Conservation (phyloP, 345 rosid genomes). For the thale cress (Arabidopsis thaliana) region TAIR10.1 NC_003074.8:5338001-5338500, state of each 20-base stretch:
- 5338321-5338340: slow-evolving; percentile 31
- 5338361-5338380: too few species aligned
- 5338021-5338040: slow-evolving; percentile 68
- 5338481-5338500: background rate
- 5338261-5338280: background rate
- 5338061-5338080: slow-evolving; percentile 28
- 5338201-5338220: slow-evolving; percentile 55
- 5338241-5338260: slow-evolving; percentile 18
- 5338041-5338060: slow-evolving; percentile 45
- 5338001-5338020: slow-evolving; percentile 70
- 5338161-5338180: slow-evolving; percentile 72
- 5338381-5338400: too few species aligned
- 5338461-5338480: background rate
- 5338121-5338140: slow-evolving; percentile 50
- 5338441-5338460: slow-evolving; percentile 16
- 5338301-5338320: slow-evolving; percentile 19
- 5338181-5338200: slow-evolving; percentile 62
- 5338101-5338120: slow-evolving; percentile 30
- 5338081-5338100: slow-evolving; percentile 15
- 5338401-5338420: background rate
- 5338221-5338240: slow-evolving; percentile 28
- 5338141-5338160: slow-evolving; percentile 60
- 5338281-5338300: background rate
- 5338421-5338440: slow-evolving; percentile 16
- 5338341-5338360: background rate